Conservation (phyloP, 1,139 yeast genomes). For the Pichia sp. region DNA sequence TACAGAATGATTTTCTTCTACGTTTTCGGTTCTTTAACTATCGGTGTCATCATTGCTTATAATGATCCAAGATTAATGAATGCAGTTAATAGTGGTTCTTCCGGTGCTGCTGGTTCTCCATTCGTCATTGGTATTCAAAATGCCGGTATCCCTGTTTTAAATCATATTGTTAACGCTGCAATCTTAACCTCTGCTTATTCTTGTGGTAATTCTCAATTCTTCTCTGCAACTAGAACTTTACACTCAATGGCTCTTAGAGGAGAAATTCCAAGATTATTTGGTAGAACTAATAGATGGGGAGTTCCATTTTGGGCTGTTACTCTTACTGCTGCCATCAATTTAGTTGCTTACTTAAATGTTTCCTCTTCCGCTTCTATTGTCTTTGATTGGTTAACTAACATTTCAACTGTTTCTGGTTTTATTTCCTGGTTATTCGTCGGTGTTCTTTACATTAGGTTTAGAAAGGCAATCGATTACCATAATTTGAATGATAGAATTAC, state of each 20-base stretch:
- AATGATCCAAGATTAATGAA: slow-evolving; percentile 14
- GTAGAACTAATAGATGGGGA: slow-evolving; percentile 36
- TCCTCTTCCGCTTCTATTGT: slow-evolving; percentile 27
- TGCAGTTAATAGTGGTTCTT: slow-evolving; percentile 12
- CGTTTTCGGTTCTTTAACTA: slow-evolving; percentile 39
- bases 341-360: slow-evolving; percentile 31
- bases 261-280: slow-evolving; percentile 43
- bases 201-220: slow-evolving; percentile 36
- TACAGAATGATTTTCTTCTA: slow-evolving; percentile 45
- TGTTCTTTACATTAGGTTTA: slow-evolving; percentile 45
- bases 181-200: slow-evolving; percentile 39
- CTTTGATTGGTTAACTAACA: slow-evolving; percentile 36
- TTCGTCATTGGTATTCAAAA: slow-evolving; percentile 44
- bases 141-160: slow-evolving; percentile 30
- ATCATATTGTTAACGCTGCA: slow-evolving; percentile 37
- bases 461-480: slow-evolving; percentile 43
- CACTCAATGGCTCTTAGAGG: slow-evolving; percentile 38
- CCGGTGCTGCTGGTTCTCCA: slow-evolving; percentile 40
- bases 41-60: slow-evolving; percentile 31
- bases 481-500: slow-evolving; percentile 41
- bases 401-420: slow-evolving; percentile 41
- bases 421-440: slow-evolving; percentile 39
- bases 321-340: slow-evolving; percentile 32
- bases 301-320: slow-evolving; percentile 36
- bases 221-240: slow-evolving; percentile 34